Evolutionary conservation across 2,329 filamentous ascomycete species (phyloP).

Genomic region (Colletotrichum cordylinicola): DNA sequence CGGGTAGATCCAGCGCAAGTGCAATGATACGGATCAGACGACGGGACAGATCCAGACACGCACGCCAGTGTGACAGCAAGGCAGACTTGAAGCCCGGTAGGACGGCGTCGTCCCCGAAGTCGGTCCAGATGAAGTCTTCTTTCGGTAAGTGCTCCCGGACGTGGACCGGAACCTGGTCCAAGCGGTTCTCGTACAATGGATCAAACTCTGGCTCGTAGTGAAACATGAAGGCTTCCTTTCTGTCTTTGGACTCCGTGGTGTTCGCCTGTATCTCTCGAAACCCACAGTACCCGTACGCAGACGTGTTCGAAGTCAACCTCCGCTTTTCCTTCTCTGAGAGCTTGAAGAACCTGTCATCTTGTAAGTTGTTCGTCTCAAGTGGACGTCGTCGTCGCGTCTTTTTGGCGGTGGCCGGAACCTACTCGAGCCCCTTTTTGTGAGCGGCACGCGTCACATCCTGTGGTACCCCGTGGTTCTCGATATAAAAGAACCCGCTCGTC

Average conservation of each 20-base stretch:
- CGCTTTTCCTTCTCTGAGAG: conserved; percentile 33
- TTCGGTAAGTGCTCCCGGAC: conserved; percentile 15
- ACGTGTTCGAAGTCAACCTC: conserved; percentile 27
- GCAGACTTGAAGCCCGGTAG: conserved; percentile 44
- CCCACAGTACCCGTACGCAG: conserved; percentile 13
- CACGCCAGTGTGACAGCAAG: conserved; percentile 47
- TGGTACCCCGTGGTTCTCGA: conserved; percentile 48
- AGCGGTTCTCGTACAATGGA: conserved; percentile 26
- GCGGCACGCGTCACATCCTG: conserved; percentile 31
- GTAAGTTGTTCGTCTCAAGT: neutral
- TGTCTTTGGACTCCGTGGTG: conserved; percentile 33
- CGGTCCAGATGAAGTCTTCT: conserved; percentile 20
- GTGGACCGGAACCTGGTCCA: conserved; percentile 3
- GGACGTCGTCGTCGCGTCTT: neutral
- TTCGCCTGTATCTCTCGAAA: conserved; percentile 22
- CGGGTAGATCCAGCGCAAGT: conserved; percentile 26
- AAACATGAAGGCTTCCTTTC: conserved; percentile 30
- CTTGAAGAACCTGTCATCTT: conserved; percentile 32
- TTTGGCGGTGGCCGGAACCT: conserved; percentile 18
- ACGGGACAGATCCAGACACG: conserved; percentile 25
- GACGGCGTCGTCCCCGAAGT: conserved; percentile 31
- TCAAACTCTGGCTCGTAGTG: conserved; percentile 48
- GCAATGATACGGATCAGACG: conserved; percentile 25
- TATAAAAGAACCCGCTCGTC: conserved; percentile 53
- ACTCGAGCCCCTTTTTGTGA: conserved; percentile 23